Evolutionary conservation across 192 early-diverging fungal genomes (phyloP), one percentile per base, ranked within the genome.

Genomic region (Rhizophagus clarus): DNA sequence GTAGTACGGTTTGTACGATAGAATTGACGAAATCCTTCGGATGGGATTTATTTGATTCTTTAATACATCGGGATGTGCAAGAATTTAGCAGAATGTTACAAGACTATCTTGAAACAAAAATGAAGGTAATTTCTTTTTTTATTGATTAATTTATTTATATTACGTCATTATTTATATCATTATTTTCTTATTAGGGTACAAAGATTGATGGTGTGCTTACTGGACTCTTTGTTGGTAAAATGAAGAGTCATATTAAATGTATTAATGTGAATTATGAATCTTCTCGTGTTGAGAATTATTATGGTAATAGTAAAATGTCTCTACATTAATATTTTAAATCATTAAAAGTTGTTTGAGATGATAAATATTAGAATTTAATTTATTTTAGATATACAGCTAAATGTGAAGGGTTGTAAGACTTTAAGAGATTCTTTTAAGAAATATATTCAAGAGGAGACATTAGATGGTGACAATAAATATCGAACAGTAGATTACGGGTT

Each of bases 11-110:
- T 49, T 94, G 92, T 47, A 99, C 98, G 3, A 96, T 89, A 3
- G 97, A 98, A 86, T 87, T 99, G 79, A 99, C 98, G 64, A 94
- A 94, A 83, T 97, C 96, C 0, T 99, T 99, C 90, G 98, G 98
- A 29, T 99, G 98, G 98, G 5, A 40, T 40, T 40, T 7, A 15
- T 74, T 93, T 40, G 94, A 97, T 83, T 93, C 96, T 28, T 99
- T 98, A 80, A 94, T 92, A 90, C 97, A 99, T 87, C 98, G 98
- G 81, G 98, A 99, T 85, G 95, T 99, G 26, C 97, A 98, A 82
- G 97, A 98, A 84, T 97, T 99, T 82, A 97, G 97, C 84, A 90
- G 98, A 63, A 94, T 98, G 22, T 87, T 99, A 63, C 96, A 97
- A 84, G 98, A 99, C 83, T 97, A 96, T 84, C 85, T 99, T 61